Percentiles rank a stretch among this genome's conserved stretches.
Evolutionary conservation across 768 basidiomycete genomes (phyloP).

Genomic region (Pulveroboletus sp.): DNA sequence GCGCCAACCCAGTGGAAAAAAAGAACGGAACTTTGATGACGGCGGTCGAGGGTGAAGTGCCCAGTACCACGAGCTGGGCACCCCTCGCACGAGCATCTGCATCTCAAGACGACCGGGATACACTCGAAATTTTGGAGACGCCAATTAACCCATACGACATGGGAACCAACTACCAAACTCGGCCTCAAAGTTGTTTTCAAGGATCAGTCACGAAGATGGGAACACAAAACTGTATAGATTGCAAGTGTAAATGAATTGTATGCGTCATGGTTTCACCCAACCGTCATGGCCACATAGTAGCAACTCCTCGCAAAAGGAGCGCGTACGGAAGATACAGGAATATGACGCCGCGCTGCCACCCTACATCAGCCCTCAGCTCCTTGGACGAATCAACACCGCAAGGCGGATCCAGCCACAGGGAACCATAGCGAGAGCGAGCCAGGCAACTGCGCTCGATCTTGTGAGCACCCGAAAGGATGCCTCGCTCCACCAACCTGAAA

Average conservation of each 20-base stretch:
- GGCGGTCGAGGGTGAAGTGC: constrained; percentile 14
- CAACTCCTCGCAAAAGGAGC: constrained; percentile 29
- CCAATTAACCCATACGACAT: background rate
- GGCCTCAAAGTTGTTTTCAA: too few species aligned
- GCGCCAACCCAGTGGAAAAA: constrained; percentile 24
- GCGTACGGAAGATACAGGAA: constrained; percentile 76
- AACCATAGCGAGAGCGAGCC: constrained; percentile 34
- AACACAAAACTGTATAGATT: background rate
- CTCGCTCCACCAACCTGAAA: constrained; percentile 81
- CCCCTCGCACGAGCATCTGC: constrained; percentile 25
- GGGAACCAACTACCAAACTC: constrained; percentile 9
- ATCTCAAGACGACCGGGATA: constrained; percentile 10
- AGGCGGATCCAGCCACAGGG: constrained; percentile 45
- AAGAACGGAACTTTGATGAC: background rate
- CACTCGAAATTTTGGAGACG: constrained; percentile 6
- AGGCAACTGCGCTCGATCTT: constrained; percentile 39
- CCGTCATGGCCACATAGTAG: constrained; percentile 71
- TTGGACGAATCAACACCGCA: constrained; percentile 51
- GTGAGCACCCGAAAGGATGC: constrained; percentile 50
- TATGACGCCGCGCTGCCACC: constrained; percentile 61
- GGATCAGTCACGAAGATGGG: background rate
- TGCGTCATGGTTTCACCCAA: constrained; percentile 79
- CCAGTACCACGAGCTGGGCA: constrained; percentile 28
- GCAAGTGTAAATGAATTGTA: constrained; percentile 35
- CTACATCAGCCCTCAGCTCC: constrained; percentile 41